Percentiles rank a stretch among this genome's conserved stretches.
These are phyloP conservation scores for Kalanchoe fedtschenkoi DNA, from an alignment of 164 flowering plant genomes.

Conservation along the genomic window DNA sequence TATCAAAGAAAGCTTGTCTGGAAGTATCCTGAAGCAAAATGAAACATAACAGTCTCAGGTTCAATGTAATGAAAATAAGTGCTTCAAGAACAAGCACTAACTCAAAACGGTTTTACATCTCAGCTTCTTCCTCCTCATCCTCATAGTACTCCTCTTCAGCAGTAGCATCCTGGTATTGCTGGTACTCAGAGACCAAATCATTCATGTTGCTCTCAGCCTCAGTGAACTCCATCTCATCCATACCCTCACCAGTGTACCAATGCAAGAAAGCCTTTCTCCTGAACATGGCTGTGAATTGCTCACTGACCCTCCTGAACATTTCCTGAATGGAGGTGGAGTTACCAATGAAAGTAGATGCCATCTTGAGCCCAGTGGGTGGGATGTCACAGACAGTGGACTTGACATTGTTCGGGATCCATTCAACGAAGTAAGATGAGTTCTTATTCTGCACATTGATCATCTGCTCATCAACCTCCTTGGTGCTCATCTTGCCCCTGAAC, in stretches of 20 bases:
- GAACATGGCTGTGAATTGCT: constrained; percentile 7
- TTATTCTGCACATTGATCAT: constrained; percentile 18
- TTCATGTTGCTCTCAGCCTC: constrained; percentile 10
- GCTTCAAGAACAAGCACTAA: background rate
- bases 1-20: no score
- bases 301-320: constrained; percentile 8
- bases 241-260: constrained; percentile 10
- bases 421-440: constrained; percentile 16
- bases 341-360: constrained; percentile 12
- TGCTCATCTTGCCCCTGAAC: constrained; percentile 19
- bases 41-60: background rate
- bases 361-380: constrained; percentile 13
- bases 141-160: constrained; percentile 9
- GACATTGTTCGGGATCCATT: constrained; percentile 16
- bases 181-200: constrained; percentile 9
- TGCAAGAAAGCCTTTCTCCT: constrained; percentile 10
- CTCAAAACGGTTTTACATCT: background rate
- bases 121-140: constrained; percentile 8
- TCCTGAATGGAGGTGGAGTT: constrained; percentile 7
- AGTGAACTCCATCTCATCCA: constrained; percentile 10
- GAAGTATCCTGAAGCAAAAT: no score
- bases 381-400: constrained; percentile 13
- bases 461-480: constrained; percentile 17
- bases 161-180: constrained; percentile 8
- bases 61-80: background rate